These are phyloP conservation scores for Sistotremastrum suecicum DNA, from an alignment of 768 basidiomycete genomes.

Conservation along the genomic window DNA sequence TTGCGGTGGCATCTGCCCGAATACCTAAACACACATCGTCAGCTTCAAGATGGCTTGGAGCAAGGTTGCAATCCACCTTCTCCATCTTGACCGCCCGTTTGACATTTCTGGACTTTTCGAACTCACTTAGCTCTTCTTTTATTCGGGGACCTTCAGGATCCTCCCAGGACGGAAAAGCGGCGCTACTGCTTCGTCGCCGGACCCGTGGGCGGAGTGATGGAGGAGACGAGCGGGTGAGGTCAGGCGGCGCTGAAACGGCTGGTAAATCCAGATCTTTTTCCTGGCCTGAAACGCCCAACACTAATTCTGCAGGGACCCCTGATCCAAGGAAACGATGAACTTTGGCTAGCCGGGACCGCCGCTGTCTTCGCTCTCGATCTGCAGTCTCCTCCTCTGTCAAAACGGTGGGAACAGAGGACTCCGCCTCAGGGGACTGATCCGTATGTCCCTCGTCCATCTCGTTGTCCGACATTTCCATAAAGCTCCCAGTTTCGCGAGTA, in stretches of 20 bases:
- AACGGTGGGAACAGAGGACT: background rate
- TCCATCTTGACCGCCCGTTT: conserved; percentile 78
- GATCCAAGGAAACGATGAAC: conserved; percentile 81
- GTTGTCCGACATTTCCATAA: conserved; percentile 61
- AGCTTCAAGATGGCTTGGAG: conserved; percentile 3
- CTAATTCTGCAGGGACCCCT: conserved; percentile 55
- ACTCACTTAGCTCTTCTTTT: conserved; percentile 55
- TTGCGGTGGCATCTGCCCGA: conserved; percentile 70
- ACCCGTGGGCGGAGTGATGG: conserved; percentile 20
- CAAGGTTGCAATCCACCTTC: conserved; percentile 35
- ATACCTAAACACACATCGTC: conserved; percentile 35
- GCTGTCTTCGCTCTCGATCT: conserved; percentile 51
- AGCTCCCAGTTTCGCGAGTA: conserved; percentile 19
- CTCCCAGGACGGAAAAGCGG: conserved; percentile 34
- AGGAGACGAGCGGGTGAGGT: conserved; percentile 14
- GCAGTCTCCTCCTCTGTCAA: conserved; percentile 36
- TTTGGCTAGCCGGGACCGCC: conserved; percentile 65
- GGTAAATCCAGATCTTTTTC: conserved; percentile 20
- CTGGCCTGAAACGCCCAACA: conserved; percentile 20
- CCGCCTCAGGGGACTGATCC: background rate
- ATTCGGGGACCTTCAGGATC: conserved; percentile 41
- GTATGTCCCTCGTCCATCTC: conserved; percentile 14
- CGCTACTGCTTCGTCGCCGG: conserved; percentile 38
- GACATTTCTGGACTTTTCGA: conserved; percentile 70
- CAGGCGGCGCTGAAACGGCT: conserved; percentile 17